Evolutionary conservation across 805 yeast species (phyloP).

Genomic region (Barnettozyma wickerhamii): DNA sequence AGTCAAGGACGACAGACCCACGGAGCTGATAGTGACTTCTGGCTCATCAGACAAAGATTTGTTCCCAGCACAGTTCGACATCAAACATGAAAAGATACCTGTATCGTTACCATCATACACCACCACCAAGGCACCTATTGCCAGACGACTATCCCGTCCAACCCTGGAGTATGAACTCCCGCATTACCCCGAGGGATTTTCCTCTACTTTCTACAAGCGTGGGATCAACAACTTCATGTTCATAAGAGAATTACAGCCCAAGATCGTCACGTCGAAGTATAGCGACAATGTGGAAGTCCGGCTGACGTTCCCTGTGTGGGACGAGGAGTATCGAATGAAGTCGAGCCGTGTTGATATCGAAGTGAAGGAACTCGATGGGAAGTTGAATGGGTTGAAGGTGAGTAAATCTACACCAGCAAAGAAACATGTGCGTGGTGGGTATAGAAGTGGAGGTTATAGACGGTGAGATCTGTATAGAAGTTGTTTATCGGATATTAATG

Average conservation of each 20-base stretch:
- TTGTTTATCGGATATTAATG: no score
- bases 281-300: conserved; percentile 36
- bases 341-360: conserved; percentile 40
- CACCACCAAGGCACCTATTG: background rate
- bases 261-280: conserved; percentile 37
- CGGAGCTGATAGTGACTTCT: conserved; percentile 4
- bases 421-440: conserved; percentile 8
- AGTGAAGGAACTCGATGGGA: conserved; percentile 38
- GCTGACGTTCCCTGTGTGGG: conserved; percentile 35
- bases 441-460: background rate
- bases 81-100: conserved; percentile 1
- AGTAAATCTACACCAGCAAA: conserved; percentile 9
- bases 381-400: conserved; percentile 26
- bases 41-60: conserved; percentile 1
- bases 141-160: conserved; percentile 6
- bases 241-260: conserved; percentile 45
- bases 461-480: background rate
- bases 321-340: conserved; percentile 27
- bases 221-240: conserved; percentile 48
- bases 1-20: background rate
- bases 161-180: conserved; percentile 15
- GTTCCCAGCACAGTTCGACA: background rate
- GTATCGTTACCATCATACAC: conserved; percentile 5
- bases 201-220: conserved; percentile 45
- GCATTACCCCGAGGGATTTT: conserved; percentile 43